Base-by-base conservation (phyloP, 163 green algal genomes). In the Botryococcus braunii region DNA sequence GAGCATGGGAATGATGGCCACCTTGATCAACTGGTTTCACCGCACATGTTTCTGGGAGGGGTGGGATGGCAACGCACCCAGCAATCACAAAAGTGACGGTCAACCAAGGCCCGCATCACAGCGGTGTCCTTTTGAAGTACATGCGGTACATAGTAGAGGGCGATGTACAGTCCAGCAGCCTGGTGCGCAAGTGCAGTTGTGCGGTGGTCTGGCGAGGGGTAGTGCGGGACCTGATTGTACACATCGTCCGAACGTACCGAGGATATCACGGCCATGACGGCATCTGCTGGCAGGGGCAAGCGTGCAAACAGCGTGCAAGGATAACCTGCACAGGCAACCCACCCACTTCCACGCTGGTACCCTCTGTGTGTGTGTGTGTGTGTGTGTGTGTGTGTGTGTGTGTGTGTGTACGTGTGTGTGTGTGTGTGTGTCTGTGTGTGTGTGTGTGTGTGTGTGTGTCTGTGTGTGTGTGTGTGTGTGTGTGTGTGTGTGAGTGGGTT, bases 51-150 rank as follows among this genome's bases (percentile, higher is more conserved):
- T n/a, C n/a, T n/a, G n/a, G n/a, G n/a, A n/a, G n/a, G n/a, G n/a
- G n/a, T n/a, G n/a, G n/a, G n/a, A n/a, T n/a, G n/a, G n/a, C n/a
- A n/a, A n/a, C n/a, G n/a, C n/a, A n/a, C n/a, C n/a, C n/a, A n/a
- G n/a, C n/a, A n/a, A n/a, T n/a, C n/a, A n/a, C n/a, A n/a, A n/a
- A n/a, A n/a, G n/a, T n/a, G n/a, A n/a, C 59, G 36, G 59, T 66
- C 62, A 23, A 70, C 62, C 3, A 75, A 62, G 29, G 63, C 57
- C 52, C 69, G 69, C 69, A 75, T 75, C 21, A 75, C 62, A 25
- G 61, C 31, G 31, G 36, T n/a, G 52, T 75, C 69, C 11, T 29
- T 46, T 52, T 70, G 69, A 39, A 75, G 69, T 32, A 67, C 43
- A n/a, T 66, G 27, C 11, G 69, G 69, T 34, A 47, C 50, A 36